Percentiles rank a stretch among this genome's conserved stretches.
Evolutionary conservation across 139 green algal genomes (phyloP).

Genomic region (Penium margaritaceum): DNA sequence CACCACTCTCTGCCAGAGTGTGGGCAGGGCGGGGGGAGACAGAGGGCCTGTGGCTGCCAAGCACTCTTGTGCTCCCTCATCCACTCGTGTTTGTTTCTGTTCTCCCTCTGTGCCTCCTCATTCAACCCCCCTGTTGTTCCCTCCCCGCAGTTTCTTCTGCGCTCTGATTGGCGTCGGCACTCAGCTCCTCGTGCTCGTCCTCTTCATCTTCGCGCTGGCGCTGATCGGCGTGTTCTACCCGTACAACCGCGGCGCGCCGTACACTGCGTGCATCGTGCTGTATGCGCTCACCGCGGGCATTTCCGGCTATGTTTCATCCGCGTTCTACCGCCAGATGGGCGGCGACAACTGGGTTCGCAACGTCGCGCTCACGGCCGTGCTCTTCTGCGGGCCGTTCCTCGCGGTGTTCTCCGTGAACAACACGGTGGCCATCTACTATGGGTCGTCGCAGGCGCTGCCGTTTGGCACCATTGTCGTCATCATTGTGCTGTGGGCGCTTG

Average conservation of each 20-base stretch:
- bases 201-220: conserved; percentile 52
- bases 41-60: too few relatives aligned
- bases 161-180: conserved; percentile 51
- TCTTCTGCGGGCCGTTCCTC: conserved; percentile 69
- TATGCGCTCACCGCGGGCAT: conserved; percentile 57
- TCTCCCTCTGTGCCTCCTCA: background rate
- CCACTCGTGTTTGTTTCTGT: too few relatives aligned
- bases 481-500: conserved; percentile 67
- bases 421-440: conserved; percentile 64
- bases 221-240: conserved; percentile 57
- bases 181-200: conserved; percentile 46
- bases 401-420: conserved; percentile 68
- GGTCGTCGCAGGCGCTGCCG: conserved; percentile 66
- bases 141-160: conserved; percentile 40
- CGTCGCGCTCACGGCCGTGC: conserved; percentile 57
- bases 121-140: background rate
- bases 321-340: conserved; percentile 76
- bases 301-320: conserved; percentile 73
- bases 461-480: conserved; percentile 80
- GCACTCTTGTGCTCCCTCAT: too few relatives aligned
- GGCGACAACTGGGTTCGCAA: conserved; percentile 66
- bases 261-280: conserved; percentile 49
- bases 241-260: conserved; percentile 54
- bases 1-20: too few relatives aligned
- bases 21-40: too few relatives aligned